These are phyloP conservation scores for Penicillium oxalicum DNA, from an alignment of 2,329 filamentous ascomycete species.

Conservation along the genomic window DNA sequence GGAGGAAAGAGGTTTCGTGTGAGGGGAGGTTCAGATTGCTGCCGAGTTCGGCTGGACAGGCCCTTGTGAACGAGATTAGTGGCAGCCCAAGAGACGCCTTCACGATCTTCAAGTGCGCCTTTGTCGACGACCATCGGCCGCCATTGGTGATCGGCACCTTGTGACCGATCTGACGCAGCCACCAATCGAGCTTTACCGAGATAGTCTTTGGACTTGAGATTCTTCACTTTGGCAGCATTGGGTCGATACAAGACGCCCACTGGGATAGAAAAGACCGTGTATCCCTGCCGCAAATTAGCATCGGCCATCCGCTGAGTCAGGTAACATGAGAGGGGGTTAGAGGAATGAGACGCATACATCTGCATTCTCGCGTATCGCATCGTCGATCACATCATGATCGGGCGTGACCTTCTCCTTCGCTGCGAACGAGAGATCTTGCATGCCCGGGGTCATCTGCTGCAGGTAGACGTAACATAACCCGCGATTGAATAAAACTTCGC, in stretches of 20 bases:
- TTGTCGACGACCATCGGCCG: conserved; percentile 65
- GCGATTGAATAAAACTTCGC: conserved; percentile 95
- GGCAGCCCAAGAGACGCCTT: conserved; percentile 85
- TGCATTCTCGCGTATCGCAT: conserved; percentile 87
- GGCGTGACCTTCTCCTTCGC: conserved; percentile 94
- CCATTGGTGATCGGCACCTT: conserved; percentile 64
- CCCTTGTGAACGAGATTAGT: conserved; percentile 88
- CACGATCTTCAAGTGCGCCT: conserved; percentile 62
- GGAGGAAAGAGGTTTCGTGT: conserved; percentile 84
- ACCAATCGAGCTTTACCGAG: conserved; percentile 92
- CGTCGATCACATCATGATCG: conserved; percentile 96
- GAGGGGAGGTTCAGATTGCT: conserved; percentile 77
- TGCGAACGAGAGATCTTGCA: conserved; percentile 85
- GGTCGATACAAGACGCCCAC: conserved; percentile 92
- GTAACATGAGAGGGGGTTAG: neutral
- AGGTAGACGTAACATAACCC: conserved; percentile 97
- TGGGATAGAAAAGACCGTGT: conserved; percentile 97
- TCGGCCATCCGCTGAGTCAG: neutral
- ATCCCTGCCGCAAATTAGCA: conserved; percentile 56
- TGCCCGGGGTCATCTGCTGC: conserved; percentile 80
- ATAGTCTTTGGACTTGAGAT: conserved; percentile 95
- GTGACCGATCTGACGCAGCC: conserved; percentile 73
- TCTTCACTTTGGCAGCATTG: conserved; percentile 96
- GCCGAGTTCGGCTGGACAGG: conserved; percentile 65
- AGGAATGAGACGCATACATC: conserved; percentile 54